Conservation (phyloP, 2,329 filamentous ascomycete genomes). For the Fusarium citri region DNA sequence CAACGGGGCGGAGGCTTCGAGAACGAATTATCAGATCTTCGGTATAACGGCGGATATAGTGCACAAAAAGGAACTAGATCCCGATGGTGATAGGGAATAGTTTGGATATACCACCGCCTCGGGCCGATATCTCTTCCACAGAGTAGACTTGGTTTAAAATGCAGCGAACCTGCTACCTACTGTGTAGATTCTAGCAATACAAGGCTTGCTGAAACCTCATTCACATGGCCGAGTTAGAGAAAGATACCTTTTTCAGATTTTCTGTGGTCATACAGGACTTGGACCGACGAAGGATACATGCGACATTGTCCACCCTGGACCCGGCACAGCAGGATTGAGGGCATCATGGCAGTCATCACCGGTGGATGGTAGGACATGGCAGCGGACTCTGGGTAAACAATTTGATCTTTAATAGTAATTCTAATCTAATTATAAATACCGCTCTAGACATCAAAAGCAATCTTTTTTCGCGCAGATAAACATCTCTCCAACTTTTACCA, state of each 20-base stretch:
- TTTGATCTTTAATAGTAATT: background rate
- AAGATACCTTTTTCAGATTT: background rate
- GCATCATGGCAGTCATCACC: background rate
- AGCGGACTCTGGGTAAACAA: background rate
- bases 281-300: background rate
- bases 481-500: slow-evolving; percentile 13
- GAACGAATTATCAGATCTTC: background rate
- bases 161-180: background rate
- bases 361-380: background rate
- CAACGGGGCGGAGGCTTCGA: background rate
- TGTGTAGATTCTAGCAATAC: background rate
- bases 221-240: background rate
- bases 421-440: background rate
- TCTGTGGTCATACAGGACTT: background rate
- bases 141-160: background rate
- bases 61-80: background rate
- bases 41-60: background rate
- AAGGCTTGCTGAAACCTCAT: background rate
- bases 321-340: background rate
- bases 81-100: background rate
- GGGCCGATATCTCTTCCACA: background rate
- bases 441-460: background rate
- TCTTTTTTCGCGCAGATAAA: background rate
- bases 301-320: background rate
- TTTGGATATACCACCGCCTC: background rate